Base-by-base conservation (phyloP, 2,329 filamentous ascomycete species). In the Cadophora luteo-olivacea region DNA sequence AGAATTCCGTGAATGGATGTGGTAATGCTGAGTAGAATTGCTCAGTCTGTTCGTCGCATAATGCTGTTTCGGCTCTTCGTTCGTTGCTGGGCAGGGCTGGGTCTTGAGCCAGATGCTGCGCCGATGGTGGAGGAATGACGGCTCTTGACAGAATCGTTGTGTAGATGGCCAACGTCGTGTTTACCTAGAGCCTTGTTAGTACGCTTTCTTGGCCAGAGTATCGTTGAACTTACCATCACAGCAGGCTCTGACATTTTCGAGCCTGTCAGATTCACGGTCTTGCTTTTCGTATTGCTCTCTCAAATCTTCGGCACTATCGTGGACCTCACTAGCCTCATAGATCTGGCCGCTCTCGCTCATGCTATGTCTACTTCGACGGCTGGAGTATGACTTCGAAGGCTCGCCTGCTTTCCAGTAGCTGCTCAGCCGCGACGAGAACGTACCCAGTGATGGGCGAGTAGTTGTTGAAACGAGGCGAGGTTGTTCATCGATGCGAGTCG, bases 181-280 rank as follows among this genome's bases (percentile, higher is more conserved):
- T 92, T 92, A 73, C 91, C 89, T 92, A 67, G 48, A 12, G 63
- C 33, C n/a, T 52, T 65, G 62, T 76, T 73, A 80, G 75, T 36
- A 22, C 32, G 14, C 7, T 38, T 33, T 14, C 22, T n/a, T 32
- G 6, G 49, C 22, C 12, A 14, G 29, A 41, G 19, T n/a, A 25
- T 29, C 55, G 38, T 22, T 14, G 67, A 67, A 83, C 91, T 87
- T 86, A 95, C 94, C 96, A 86, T 98, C 96, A 81, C 96, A 99
- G 82, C 96, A 99, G 69, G 95, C 94, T 78, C 96, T 87, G 72
- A 99, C 96, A 79, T 99, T 97, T 84, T 98, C 95, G 75, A 98
- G 85, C 70, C 90, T 86, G 77, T 94, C 92, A 32, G 90, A 84
- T 73, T 94, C 92, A 65, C 89, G 84, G 75, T 95, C 91, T 77